Percentiles rank a stretch among this genome's conserved stretches.
Evolutionary conservation across 129 eudicot species (phyloP).

Genomic region (Ambrosia artemisiifolia): DNA sequence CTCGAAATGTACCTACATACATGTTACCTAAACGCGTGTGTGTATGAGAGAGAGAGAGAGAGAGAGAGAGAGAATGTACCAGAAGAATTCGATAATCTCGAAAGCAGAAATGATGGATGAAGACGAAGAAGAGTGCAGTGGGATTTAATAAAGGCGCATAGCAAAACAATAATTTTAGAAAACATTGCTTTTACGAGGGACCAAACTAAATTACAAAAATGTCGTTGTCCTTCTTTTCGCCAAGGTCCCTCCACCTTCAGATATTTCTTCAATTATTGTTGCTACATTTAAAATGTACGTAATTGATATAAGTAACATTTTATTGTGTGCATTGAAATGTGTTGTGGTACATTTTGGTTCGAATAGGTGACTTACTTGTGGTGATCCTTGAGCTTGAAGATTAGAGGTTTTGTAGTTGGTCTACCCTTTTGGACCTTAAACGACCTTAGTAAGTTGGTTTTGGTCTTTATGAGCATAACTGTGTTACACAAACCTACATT

Average conservation of each 20-base stretch:
- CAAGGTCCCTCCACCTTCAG: constrained; percentile 8
- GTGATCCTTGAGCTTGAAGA: too few relatives aligned
- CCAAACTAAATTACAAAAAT: constrained; percentile 19
- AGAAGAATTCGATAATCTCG: neutral
- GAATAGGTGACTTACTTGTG: too few relatives aligned
- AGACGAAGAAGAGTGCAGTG: constrained; percentile 8
- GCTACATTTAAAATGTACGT: neutral
- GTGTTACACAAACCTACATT: too few relatives aligned
- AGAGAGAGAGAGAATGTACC: too few relatives aligned
- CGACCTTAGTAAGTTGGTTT: too few relatives aligned
- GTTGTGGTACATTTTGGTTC: too few relatives aligned
- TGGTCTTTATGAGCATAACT: too few relatives aligned
- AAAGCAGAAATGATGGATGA: constrained; percentile 3
- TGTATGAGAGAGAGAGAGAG: neutral
- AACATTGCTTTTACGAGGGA: constrained; percentile 1
- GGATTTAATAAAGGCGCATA: constrained; percentile 10
- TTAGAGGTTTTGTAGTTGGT: too few relatives aligned
- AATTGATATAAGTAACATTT: too few relatives aligned
- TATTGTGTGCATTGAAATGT: too few relatives aligned
- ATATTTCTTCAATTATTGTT: constrained; percentile 24
- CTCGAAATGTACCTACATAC: too few relatives aligned
- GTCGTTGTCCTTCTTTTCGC: constrained; percentile 14
- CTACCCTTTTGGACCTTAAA: too few relatives aligned
- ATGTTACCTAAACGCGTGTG: neutral
- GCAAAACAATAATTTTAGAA: neutral